These are phyloP conservation scores for Jackrogersella multiformis DNA, from an alignment of 495 filamentous ascomycete species.

Conservation along the genomic window DNA sequence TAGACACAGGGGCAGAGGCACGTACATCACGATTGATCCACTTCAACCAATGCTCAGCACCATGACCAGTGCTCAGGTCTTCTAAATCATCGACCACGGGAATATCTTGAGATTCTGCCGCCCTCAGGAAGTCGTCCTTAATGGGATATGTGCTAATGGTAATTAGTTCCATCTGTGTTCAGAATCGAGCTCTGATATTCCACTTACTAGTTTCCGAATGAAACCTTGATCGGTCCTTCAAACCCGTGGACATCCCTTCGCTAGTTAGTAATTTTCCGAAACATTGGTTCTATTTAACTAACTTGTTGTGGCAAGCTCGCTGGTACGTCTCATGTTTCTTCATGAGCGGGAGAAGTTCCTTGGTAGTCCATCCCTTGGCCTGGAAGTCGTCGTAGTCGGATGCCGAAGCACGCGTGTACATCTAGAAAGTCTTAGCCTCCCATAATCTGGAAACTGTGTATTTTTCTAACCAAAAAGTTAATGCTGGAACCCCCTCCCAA, in stretches of 20 bases:
- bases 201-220: constrained; percentile 74
- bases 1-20: constrained; percentile 12
- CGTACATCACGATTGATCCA: constrained; percentile 75
- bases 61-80: constrained; percentile 70
- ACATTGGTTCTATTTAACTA: background rate
- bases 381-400: constrained; percentile 89
- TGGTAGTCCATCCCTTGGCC: constrained; percentile 80
- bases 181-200: background rate
- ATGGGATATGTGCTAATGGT: constrained; percentile 65
- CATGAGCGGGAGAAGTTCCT: constrained; percentile 82
- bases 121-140: constrained; percentile 81
- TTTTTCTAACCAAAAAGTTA: constrained; percentile 74
- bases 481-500: constrained; percentile 82
- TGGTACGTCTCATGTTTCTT: constrained; percentile 88
- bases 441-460: background rate
- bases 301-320: constrained; percentile 73
- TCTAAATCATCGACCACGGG: constrained; percentile 75
- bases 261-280: constrained; percentile 11
- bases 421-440: constrained; percentile 56
- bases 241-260: constrained; percentile 75
- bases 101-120: constrained; percentile 80
- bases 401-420: constrained; percentile 85
- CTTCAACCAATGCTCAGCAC: constrained; percentile 69
- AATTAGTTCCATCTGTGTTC: constrained; percentile 1
- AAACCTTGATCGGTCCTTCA: constrained; percentile 86